Evolutionary conservation across 495 filamentous ascomycete genomes (phyloP).

Genomic region (Wilcoxina mikolae): DNA sequence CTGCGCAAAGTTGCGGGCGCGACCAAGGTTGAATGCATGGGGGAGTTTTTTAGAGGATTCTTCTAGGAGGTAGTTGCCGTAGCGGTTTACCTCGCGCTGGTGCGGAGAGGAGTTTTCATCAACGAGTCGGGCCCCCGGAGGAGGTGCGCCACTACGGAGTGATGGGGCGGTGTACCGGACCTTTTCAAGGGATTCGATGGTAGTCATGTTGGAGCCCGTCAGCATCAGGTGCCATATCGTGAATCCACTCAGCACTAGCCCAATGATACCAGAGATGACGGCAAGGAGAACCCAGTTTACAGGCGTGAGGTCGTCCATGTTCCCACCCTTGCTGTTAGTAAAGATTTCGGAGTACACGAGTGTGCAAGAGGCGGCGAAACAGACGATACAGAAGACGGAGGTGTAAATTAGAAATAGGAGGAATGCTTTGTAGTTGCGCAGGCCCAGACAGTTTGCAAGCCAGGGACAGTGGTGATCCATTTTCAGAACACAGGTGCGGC

Average conservation of each 20-base stretch:
- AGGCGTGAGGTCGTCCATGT: constrained; percentile 57
- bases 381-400: constrained; percentile 68
- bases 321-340: constrained; percentile 35
- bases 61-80: constrained; percentile 79
- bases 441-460: constrained; percentile 87
- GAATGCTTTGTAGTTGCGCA: constrained; percentile 92
- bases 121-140: constrained; percentile 37
- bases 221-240: constrained; percentile 86
- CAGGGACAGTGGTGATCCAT: constrained; percentile 99
- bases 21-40: constrained; percentile 82
- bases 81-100: constrained; percentile 49
- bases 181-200: constrained; percentile 89
- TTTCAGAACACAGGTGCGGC: constrained; percentile 83
- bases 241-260: constrained; percentile 74
- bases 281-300: constrained; percentile 81
- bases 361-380: constrained; percentile 51
- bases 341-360: constrained; percentile 78
- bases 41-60: constrained; percentile 72
- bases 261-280: constrained; percentile 79
- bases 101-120: constrained; percentile 43
- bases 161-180: constrained; percentile 50
- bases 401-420: constrained; percentile 88
- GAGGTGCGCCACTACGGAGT: constrained; percentile 24
- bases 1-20: constrained; percentile 59
- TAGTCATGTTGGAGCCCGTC: constrained; percentile 63